Percentiles rank a stretch among this genome's conserved stretches.
Conservation (phyloP, 2,329 filamentous ascomycete species). For the Fusarium nygamai region DNA sequence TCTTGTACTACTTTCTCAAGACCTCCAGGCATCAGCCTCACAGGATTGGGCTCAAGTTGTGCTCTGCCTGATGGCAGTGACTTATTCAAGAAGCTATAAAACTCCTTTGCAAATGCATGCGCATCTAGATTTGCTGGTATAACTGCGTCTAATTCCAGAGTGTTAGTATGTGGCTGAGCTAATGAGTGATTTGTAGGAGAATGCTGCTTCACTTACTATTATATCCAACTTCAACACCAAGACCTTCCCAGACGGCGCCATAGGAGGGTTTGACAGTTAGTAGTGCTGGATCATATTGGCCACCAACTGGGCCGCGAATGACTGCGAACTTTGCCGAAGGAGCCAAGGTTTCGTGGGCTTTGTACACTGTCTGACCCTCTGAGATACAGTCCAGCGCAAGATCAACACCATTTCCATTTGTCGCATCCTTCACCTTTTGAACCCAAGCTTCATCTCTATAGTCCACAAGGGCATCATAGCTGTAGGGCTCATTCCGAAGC, state of each 20-base stretch:
- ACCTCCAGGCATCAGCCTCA: slow-evolving; percentile 47
- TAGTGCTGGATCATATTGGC: slow-evolving; percentile 34
- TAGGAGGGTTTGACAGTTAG: slow-evolving; percentile 49
- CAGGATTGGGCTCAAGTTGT: slow-evolving; percentile 43
- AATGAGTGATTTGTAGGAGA: accelerated
- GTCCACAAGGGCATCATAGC: slow-evolving; percentile 51
- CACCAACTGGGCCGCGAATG: slow-evolving; percentile 38
- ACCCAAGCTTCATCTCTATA: slow-evolving; percentile 50
- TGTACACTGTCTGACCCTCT: slow-evolving; percentile 48
- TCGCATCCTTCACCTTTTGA: slow-evolving; percentile 40
- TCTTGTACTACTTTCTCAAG: slow-evolving; percentile 42
- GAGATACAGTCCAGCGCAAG: slow-evolving; percentile 54
- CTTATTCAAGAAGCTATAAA: slow-evolving; percentile 49
- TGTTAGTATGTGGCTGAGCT: no score
- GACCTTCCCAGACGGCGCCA: slow-evolving; percentile 55
- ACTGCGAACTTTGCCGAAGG: slow-evolving; percentile 40
- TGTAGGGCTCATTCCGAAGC: slow-evolving; percentile 48
- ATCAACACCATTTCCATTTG: slow-evolving; percentile 45
- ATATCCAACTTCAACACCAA: slow-evolving; percentile 53
- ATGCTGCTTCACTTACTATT: slow-evolving; percentile 35
- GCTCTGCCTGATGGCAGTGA: background rate
- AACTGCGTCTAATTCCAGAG: no score
- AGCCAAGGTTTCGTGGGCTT: slow-evolving; percentile 42
- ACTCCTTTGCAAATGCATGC: slow-evolving; percentile 46
- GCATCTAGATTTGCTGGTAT: slow-evolving; percentile 38